Conservation (phyloP, 331 rosid species). For the Stylosanthes scabra region DNA sequence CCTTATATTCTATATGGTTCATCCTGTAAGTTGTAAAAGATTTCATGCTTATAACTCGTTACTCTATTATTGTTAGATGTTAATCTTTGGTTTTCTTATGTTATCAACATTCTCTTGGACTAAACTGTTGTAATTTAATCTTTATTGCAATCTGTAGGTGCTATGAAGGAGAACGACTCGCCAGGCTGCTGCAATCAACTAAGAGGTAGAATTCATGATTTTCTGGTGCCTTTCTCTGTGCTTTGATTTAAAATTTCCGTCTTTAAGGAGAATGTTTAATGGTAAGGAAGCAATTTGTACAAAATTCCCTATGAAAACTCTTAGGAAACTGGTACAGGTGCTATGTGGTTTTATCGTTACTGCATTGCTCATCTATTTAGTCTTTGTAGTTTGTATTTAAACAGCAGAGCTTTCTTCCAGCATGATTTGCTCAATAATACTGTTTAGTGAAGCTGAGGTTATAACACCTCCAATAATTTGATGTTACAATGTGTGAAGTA, state of each 20-base stretch:
- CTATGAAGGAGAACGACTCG: conserved; percentile 71
- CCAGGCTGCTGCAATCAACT: conserved; percentile 61
- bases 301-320: too few relatives aligned
- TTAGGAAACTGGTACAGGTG: too few relatives aligned
- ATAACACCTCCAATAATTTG: conserved; percentile 14
- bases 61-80: conserved; percentile 4
- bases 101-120: neutral
- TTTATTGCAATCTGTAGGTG: conserved; percentile 47
- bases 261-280: neutral
- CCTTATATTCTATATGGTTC: conserved; percentile 15
- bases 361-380: too few relatives aligned
- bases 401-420: neutral
- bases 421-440: conserved; percentile 4
- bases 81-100: too few relatives aligned
- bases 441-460: conserved; percentile 10
- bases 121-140: conserved; percentile 8
- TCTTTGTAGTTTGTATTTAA: too few relatives aligned
- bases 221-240: neutral
- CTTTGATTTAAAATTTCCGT: neutral
- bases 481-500: conserved; percentile 25
- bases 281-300: too few relatives aligned
- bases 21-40: neutral
- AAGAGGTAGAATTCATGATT: conserved; percentile 46
- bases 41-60: conserved; percentile 10
- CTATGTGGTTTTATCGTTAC: too few relatives aligned